Base-by-base conservation (phyloP, 1,284 basidiomycete species). In the Cutaneotrichosporon spelunceum region DNA sequence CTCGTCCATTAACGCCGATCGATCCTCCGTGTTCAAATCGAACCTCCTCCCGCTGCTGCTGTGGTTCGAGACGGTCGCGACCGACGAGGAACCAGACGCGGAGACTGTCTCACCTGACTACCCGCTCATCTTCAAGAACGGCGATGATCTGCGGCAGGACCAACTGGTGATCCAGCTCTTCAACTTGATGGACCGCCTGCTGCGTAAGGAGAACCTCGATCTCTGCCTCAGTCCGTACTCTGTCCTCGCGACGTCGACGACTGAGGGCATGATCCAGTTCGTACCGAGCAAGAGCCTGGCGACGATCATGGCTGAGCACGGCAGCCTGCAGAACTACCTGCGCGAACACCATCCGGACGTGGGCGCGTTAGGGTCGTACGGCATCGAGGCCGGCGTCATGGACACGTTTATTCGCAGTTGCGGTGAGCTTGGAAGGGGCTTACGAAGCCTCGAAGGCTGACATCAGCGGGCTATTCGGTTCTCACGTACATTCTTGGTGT, bases 401-500 rank as follows among this genome's bases (percentile, higher is more conserved):
- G 96, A 99, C 72, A 98, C 93, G 0, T 99, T 97, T 78, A 88
- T 99, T 45, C 83, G 93, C 57, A 98, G 94, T 74, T 99, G 96
- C 74, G 95, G 94, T 96, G 72, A 69, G 92, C 23, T 42, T 3
- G 11, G 30, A 33, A 33, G 34, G 6, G n/a, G 13, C 30, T 11
- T 3, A 33, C 13, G 13, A n/a, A 16, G 27, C 9, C 33, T n/a
- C 9, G 23, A 8, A 10, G 45, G 9, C 57, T 59, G 53, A 60
- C 47, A 26, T 2, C 72, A 97, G 94, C 96, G 60, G 96, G 96
- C 0, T 99, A 99, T 77, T 99, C 94, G 68, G 96, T 99, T 13
- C 88, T 99, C 29, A 99, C 96, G 0, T 99, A 98, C 73, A 81
- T 99, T 1, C 84, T 99, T 19, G 96, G 96, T 5, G 95, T 99